A percentile compares a stretch with the other conserved stretches of the same genome.
These are phyloP conservation scores for Trichoderma oligosporum DNA, from an alignment of 2,329 filamentous ascomycete species.

Conservation along the genomic window DNA sequence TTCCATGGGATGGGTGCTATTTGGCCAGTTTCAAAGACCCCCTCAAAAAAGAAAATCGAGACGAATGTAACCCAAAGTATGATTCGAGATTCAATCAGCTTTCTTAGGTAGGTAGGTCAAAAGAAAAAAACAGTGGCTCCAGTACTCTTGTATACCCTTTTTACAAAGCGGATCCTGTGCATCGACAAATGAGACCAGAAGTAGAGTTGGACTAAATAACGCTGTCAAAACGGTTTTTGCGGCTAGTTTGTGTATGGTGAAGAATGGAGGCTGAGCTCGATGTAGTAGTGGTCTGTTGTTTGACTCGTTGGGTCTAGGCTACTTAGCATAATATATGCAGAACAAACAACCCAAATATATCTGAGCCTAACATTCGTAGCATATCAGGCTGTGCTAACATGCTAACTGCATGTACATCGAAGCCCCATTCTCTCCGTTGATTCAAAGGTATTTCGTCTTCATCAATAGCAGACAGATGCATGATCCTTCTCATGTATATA, in stretches of 20 bases:
- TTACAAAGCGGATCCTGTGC: neutral
- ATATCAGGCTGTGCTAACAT: constrained; percentile 2
- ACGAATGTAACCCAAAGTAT: constrained; percentile 13
- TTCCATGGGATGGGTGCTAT: neutral
- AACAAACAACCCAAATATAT: neutral
- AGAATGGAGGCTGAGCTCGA: neutral
- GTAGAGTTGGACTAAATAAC: neutral
- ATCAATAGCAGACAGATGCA: neutral
- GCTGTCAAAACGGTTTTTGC: neutral
- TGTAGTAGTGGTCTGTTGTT: constrained; percentile 6
- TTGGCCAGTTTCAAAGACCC: neutral
- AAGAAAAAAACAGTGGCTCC: neutral
- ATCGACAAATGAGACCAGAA: neutral
- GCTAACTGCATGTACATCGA: neutral
- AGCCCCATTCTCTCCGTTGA: neutral
- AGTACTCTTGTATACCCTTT: neutral
- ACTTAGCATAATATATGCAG: neutral
- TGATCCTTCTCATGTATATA: too few relatives aligned
- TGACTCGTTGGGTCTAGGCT: neutral
- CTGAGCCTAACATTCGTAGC: neutral
- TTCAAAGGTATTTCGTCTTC: neutral
- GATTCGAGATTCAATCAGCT: constrained; percentile 5
- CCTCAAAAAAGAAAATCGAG: neutral
- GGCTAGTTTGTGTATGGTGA: neutral
- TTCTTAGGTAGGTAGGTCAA: neutral